Conservation (phyloP, 164 flowering plant species). For the Platanus orientalis region DNA sequence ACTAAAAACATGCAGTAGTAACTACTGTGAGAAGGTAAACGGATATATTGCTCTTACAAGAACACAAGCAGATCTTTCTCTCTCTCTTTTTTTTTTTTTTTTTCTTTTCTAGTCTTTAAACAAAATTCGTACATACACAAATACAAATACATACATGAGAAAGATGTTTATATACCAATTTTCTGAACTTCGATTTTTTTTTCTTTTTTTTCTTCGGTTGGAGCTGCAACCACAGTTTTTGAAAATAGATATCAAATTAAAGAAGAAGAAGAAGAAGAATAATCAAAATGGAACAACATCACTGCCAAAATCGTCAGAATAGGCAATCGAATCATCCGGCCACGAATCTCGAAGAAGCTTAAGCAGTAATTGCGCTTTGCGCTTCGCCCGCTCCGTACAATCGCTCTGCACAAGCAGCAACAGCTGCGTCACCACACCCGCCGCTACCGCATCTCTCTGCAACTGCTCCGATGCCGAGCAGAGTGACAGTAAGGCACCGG, state of each 20-base stretch:
- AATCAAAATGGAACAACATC: conserved; percentile 63
- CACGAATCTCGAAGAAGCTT: conserved; percentile 75
- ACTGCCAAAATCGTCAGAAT: conserved; percentile 74
- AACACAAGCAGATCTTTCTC: too few species aligned
- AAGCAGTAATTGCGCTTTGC: conserved; percentile 79
- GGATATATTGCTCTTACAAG: too few species aligned
- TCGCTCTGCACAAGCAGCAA: conserved; percentile 87
- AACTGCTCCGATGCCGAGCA: conserved; percentile 62
- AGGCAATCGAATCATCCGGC: conserved; percentile 59
- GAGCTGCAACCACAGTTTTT: too few species aligned
- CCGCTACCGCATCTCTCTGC: conserved; percentile 68
- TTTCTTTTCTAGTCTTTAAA: too few species aligned
- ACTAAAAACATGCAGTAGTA: too few species aligned
- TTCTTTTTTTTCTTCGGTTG: conserved; percentile 1
- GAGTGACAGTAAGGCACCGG: conserved; percentile 69
- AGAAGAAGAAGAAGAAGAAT: background rate
- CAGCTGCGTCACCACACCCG: conserved; percentile 78
- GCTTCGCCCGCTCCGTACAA: conserved; percentile 83
- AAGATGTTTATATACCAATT: conserved; percentile 22
- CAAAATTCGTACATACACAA: too few species aligned
- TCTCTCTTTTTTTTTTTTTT: too few species aligned
- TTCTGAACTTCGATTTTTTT: too few species aligned
- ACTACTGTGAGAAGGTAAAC: too few species aligned
- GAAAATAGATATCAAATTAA: conserved; percentile 11
- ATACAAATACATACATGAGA: too few species aligned